These are phyloP conservation scores for Citrullus mucosospermus DNA, from an alignment of 306 rosid species.

Conservation along the genomic window DNA sequence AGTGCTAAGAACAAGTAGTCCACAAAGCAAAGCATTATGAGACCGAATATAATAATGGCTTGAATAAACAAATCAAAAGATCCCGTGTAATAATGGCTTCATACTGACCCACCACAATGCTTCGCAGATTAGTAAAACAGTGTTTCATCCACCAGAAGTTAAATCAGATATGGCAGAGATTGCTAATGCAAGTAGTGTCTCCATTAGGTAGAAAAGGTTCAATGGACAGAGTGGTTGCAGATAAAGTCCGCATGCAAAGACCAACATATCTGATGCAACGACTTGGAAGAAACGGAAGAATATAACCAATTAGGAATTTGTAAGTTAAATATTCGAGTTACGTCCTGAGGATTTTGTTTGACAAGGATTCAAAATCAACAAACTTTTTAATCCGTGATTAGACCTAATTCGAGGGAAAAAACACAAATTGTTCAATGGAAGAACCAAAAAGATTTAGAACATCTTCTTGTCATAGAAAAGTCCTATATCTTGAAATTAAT, in stretches of 20 bases:
- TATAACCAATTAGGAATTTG: background rate
- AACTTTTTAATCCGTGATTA: background rate
- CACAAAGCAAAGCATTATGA: slow-evolving; percentile 19
- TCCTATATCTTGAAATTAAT: background rate
- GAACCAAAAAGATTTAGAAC: background rate
- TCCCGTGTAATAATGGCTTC: slow-evolving; percentile 1
- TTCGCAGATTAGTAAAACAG: slow-evolving; percentile 1
- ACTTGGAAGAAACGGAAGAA: background rate
- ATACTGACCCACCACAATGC: slow-evolving; percentile 6
- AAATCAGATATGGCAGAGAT: slow-evolving; percentile 3
- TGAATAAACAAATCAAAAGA: slow-evolving; percentile 11
- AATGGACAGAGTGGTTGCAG: background rate
- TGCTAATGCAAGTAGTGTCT: background rate
- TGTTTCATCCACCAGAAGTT: slow-evolving; percentile 4
- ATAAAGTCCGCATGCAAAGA: background rate
- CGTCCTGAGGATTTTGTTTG: background rate
- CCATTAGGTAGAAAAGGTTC: background rate
- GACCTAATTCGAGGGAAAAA: background rate
- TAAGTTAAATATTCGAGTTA: background rate
- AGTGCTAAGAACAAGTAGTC: slow-evolving; percentile 22
- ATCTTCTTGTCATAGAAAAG: background rate
- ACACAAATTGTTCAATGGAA: background rate
- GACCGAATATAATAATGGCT: slow-evolving; percentile 7
- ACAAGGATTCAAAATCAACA: background rate
- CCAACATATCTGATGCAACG: background rate